Evolutionary conservation across 1,284 basidiomycete genomes (phyloP), one percentile per base, ranked within the genome.

Genomic region (Stereum hirsutum): DNA sequence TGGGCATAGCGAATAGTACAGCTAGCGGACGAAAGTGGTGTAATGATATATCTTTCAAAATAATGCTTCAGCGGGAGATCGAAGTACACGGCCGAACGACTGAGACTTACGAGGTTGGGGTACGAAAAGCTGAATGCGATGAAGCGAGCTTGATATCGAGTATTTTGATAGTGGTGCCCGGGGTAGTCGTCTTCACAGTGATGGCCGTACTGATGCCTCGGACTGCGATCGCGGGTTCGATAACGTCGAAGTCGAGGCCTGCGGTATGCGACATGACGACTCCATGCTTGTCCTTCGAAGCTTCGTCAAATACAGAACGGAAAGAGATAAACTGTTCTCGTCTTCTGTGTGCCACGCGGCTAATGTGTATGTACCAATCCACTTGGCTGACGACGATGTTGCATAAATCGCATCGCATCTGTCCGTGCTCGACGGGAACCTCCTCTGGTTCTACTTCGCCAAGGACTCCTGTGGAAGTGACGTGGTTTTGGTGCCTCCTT

Each of bases 281-380:
- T 0, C 64, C 66, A 37, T 72, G 58, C 35, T 72, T 70, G 44
- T 72, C 69, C 42, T 63, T 64, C 44, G 68, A 64, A 0, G 69
- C 64, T 26, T 70, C 68, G 5, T 68, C 66, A 8, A 71, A 43
- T 0, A 58, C 65, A 12, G 57, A 54, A 33, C 59, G 60, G 46
- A 65, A 68, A 5, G 55, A 49, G 1, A 62, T 45, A 49, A 61
- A 72, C 3, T 45, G 45, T 48, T 65, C 37, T 39, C 63, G 20
- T 60, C 60, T 5, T 56, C 56, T 23, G 48, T 50, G 50, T 75
- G 72, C 27, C 49, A 53, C 1, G 39, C 14, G 27, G 55, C 10
- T 14, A 10, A 14, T 6, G 8, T 14, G 24, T 36, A 17, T 10
- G 6, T 1, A 24, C 41, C 33, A 35, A 8, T 24, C 19, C 17